Evolutionary conservation across 768 basidiomycete genomes (phyloP).

Genomic region (Termitomyces sp.): DNA sequence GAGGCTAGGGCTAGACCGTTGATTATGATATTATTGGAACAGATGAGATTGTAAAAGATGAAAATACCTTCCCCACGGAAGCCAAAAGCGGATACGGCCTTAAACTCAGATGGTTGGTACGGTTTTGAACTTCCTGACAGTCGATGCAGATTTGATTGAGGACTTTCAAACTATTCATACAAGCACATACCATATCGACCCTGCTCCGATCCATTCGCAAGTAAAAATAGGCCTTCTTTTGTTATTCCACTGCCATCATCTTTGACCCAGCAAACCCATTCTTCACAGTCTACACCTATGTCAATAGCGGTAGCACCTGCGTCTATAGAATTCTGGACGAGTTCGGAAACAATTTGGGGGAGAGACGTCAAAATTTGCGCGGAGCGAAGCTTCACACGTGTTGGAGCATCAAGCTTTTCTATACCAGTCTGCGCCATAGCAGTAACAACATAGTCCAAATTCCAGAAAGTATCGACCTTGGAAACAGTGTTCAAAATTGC

Average conservation of each 20-base stretch:
- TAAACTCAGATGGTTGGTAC: constrained; percentile 44
- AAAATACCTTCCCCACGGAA: constrained; percentile 86
- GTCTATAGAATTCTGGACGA: constrained; percentile 88
- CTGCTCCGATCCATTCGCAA: constrained; percentile 45
- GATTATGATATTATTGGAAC: background rate
- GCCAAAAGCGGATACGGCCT: constrained; percentile 65
- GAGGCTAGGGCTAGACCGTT: constrained; percentile 68
- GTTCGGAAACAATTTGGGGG: constrained; percentile 73
- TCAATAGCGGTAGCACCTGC: constrained; percentile 66
- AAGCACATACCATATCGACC: constrained; percentile 63
- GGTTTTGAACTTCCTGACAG: constrained; percentile 67
- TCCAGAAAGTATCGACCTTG: background rate
- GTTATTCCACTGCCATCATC: constrained; percentile 82
- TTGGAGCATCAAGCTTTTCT: constrained; percentile 50
- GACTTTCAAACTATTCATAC: background rate
- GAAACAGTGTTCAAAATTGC: background rate
- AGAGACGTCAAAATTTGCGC: constrained; percentile 81
- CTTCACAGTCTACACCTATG: constrained; percentile 64
- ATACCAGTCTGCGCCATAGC: constrained; percentile 17
- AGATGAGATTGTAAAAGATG: background rate
- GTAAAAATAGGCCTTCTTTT: constrained; percentile 46
- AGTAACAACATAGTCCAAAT: background rate
- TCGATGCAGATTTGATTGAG: background rate
- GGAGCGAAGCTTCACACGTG: constrained; percentile 71
- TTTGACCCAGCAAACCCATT: constrained; percentile 80